Evolutionary conservation across 1,284 basidiomycete species (phyloP), one percentile per base, ranked within the genome.

Genomic region (Ustilago crameri): DNA sequence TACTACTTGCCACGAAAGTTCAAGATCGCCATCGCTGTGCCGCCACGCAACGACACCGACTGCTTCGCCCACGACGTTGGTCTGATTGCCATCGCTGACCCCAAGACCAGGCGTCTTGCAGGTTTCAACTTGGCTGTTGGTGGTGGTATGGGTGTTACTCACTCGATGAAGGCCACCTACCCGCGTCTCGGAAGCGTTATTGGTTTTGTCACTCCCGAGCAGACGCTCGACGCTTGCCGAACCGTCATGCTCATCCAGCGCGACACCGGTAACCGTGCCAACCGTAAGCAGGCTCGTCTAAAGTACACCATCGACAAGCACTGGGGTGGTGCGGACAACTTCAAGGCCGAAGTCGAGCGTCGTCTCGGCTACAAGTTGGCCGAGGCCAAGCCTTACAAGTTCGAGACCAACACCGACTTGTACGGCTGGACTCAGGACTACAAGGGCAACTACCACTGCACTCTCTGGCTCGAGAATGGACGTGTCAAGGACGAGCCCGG

Each of bases 81-180:
- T 20, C 95, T 94, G 85, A 96, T 97, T 73, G 94, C 94, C 30
- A 92, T 97, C 71, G 88, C 93, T 17, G 89, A 91, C 78, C 85
- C 87, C 47, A 41, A 57, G 24, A 78, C 79, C 76, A 80, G 76
- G 61, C 70, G 83, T 49, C 76, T 85, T 15, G 73, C 79, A 23
- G 85, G 85, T 35, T 85, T 85, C 81, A 85, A 85, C 78, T 73
- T 85, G 38, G 67, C 78, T 5, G 76, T 85, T 17, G 84, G 95
- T 76, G 95, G 95, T 81, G 96, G 95, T 60, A 99, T 99, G 95
- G 95, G 95, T 85, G 95, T 98, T 45, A 98, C 95, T 0, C 95
- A 98, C 83, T 93, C 92, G 51, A 96, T 93, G 88, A 98, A 98
- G 87, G 95, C 95, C 87, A 99, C 95, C 0, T 98, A 98, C 84